Evolutionary conservation across 2,329 filamentous ascomycete genomes (phyloP).

Genomic region (Scolecobasidium constrictum): DNA sequence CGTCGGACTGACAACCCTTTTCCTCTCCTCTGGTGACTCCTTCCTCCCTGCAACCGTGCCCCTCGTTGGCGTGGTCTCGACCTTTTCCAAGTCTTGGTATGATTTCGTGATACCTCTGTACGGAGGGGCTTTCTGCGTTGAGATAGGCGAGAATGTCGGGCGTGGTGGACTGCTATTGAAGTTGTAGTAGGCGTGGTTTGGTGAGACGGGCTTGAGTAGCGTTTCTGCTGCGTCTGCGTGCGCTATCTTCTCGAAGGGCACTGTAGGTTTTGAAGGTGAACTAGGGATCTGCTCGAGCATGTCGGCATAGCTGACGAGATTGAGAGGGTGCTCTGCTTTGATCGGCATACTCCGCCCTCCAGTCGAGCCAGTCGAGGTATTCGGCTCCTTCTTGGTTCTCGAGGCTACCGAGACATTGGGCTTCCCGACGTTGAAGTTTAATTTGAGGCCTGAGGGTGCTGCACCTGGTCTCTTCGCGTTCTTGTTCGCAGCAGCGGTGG

Average conservation of each 20-base stretch:
- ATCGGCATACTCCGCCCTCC: not conserved
- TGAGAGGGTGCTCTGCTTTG: constrained; percentile 1
- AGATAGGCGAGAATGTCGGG: not conserved
- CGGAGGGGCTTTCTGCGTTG: constrained; percentile 3
- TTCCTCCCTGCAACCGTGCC: not conserved
- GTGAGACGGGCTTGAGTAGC: not conserved
- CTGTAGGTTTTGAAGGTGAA: not conserved
- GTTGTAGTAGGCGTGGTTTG: no score
- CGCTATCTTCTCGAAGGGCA: constrained; percentile 1
- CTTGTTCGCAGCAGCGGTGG: not conserved
- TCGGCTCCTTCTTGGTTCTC: not conserved
- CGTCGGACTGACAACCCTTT: constrained; percentile 2
- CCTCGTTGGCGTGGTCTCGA: not conserved
- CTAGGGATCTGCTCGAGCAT: not conserved
- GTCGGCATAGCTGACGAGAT: not conserved
- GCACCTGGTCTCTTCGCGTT: not conserved
- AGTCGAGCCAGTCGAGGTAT: no score
- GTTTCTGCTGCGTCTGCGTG: not conserved
- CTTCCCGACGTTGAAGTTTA: not conserved
- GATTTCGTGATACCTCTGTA: not conserved
- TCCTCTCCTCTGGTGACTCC: constrained; percentile 5
- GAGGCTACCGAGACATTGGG: not conserved
- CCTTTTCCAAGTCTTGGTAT: not conserved
- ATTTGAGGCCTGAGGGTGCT: not conserved
- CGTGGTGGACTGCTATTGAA: not conserved